Evolutionary conservation across 352 stramenopile species (phyloP).

Genomic region (Hyaloperonospora arabidopsidis): DNA sequence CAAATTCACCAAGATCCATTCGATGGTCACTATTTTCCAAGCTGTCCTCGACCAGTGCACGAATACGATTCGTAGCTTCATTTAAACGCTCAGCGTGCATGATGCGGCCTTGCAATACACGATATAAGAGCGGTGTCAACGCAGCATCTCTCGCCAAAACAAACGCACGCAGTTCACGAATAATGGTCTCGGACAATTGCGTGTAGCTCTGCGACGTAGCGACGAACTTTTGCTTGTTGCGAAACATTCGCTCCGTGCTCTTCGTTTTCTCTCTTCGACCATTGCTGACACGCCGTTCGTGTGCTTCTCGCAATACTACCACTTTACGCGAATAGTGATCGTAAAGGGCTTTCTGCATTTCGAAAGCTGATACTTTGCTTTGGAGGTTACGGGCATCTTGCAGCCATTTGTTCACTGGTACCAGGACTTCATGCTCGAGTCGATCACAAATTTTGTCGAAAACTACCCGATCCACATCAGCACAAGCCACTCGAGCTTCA

Average conservation of each 20-base stretch:
- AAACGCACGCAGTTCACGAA: constrained; percentile 55
- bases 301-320: constrained; percentile 43
- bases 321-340: constrained; percentile 82
- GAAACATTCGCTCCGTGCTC: constrained; percentile 68
- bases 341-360: constrained; percentile 60
- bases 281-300: constrained; percentile 44
- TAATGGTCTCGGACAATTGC: constrained; percentile 52
- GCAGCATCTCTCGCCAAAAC: constrained; percentile 48
- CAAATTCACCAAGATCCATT: constrained; percentile 36
- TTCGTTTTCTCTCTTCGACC: constrained; percentile 66
- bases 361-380: constrained; percentile 40
- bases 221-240: constrained; percentile 77
- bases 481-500: constrained; percentile 52
- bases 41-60: constrained; percentile 38
- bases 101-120: constrained; percentile 58
- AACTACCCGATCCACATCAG: constrained; percentile 50
- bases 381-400: constrained; percentile 36
- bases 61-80: constrained; percentile 47
- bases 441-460: constrained; percentile 38
- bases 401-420: constrained; percentile 50
- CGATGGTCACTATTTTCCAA: constrained; percentile 29
- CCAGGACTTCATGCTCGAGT: constrained; percentile 60
- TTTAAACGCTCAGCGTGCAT: constrained; percentile 48
- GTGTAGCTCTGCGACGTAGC: constrained; percentile 56
- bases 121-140: constrained; percentile 53